These are phyloP conservation scores for Batkoa obscura DNA, from an alignment of 371 early-diverging fungal genomes.

Conservation along the genomic window DNA sequence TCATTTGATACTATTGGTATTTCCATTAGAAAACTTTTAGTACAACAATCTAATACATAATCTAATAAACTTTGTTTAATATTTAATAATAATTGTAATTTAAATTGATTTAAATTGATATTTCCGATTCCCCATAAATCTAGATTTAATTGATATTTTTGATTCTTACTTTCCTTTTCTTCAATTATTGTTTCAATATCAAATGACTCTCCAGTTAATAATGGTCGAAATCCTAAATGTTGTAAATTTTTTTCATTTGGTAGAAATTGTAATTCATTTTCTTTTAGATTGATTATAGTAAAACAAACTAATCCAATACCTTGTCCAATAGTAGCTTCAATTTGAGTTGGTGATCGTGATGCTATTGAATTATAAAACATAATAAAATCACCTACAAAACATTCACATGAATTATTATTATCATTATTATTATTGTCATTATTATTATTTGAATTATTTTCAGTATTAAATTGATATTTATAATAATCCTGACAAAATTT, in stretches of 20 bases:
- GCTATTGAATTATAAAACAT: constrained; percentile 38
- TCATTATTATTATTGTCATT: not conserved
- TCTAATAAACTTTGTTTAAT: constrained; percentile 44
- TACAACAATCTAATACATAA: constrained; percentile 35
- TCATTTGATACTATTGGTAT: not conserved
- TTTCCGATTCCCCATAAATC: constrained; percentile 54
- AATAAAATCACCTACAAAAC: constrained; percentile 27
- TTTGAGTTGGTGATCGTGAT: constrained; percentile 20
- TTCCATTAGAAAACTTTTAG: constrained; percentile 4
- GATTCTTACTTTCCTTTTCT: constrained; percentile 5
- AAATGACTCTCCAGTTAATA: constrained; percentile 5
- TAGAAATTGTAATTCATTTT: constrained; percentile 10
- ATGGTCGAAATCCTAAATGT: constrained; percentile 13
- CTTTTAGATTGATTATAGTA: constrained; percentile 24
- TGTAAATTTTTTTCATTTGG: constrained; percentile 13
- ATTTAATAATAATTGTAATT: constrained; percentile 25
- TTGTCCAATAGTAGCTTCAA: constrained; percentile 44
- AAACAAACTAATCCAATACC: constrained; percentile 50
- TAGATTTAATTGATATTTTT: constrained; percentile 25
- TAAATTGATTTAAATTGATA: constrained; percentile 25
- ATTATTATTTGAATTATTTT: no score
- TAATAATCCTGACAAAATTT: constrained; percentile 16
- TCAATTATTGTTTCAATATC: constrained; percentile 8
- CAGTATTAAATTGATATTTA: not conserved
- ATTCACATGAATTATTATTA: constrained; percentile 7